Evolutionary conservation across 352 stramenopile genomes (phyloP), one percentile per base, ranked within the genome.

Genomic region (Phytophthora sansomeana): DNA sequence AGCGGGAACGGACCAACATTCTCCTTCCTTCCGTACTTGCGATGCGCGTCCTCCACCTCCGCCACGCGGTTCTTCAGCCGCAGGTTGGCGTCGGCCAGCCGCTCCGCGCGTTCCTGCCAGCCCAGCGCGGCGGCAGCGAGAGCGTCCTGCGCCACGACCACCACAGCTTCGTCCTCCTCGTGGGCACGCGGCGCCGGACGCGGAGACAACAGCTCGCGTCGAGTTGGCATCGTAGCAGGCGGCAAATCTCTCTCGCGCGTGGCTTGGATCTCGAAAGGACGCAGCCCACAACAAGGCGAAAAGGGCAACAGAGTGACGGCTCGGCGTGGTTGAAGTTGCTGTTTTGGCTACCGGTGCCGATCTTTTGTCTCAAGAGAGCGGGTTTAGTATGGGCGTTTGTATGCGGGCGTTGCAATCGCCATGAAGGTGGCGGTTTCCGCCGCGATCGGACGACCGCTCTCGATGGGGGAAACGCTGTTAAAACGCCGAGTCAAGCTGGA

Each of bases 31-130:
- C 14, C 67, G 21, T 54, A 78, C 67, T 67, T 80, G 52, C 82
- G 80, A 41, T 78, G 72, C 17, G 74, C 65, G 6, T 50, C 55
- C 54, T 88, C 67, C 41, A 80, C 62, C 42, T 69, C 49, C 0
- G 10, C 24, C 30, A 91, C 49, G 7, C 62, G 68, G 13, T 59
- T 55, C 11, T 79, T 66, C 21, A 91, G 72, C 3, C 70, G 62
- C 38, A 66, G 24, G 28, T 85, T 87, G 3, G 74, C 62, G 5
- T 32, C 51, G 5, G 69, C 44, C 43, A 89, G 51, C 8, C 64
- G 50, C 55, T 83, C 71, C 17, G 82, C 80, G 7, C 78, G 80
- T 46, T 78, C 49, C 55, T 75, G 75, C 82, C 77, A 91, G 19
- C 54, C 29, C 38, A 76, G 50, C 8, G 69, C 74, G 3, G 69